phyloP scores from a whole-genome alignment of 2,329 filamentous ascomycete genomes.

The Harringtonia lauricola region DNA sequence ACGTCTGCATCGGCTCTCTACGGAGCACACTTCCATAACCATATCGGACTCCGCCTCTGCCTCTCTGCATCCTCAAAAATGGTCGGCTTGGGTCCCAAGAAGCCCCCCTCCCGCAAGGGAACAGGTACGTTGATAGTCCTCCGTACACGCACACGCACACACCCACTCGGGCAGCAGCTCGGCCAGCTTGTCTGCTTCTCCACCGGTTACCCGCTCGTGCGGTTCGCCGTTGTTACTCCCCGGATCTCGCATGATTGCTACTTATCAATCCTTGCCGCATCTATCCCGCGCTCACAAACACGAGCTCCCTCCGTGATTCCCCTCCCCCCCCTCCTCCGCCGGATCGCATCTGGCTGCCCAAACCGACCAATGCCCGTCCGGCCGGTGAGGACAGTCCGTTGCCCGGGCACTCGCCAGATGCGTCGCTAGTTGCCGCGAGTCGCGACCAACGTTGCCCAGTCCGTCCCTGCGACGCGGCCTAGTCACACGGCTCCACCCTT shows the following conservation, averaged over 20 bases:
- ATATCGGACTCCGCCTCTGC: too few species aligned
- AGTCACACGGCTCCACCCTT: neutral
- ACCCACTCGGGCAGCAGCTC: too few species aligned
- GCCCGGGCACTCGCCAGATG: neutral
- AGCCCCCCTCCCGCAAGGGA: constrained; percentile 47
- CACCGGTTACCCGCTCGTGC: too few species aligned
- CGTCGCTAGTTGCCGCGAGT: neutral
- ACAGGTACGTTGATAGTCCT: constrained; percentile 19
- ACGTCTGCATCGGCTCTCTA: too few species aligned
- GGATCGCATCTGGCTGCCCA: neutral
- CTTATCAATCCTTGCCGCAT: too few species aligned
- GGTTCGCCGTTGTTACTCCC: too few species aligned
- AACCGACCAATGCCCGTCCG: neutral
- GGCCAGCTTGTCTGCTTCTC: too few species aligned
- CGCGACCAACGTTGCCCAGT: neutral
- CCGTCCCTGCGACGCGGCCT: too few species aligned
- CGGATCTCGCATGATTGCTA: too few species aligned
- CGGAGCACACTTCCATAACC: too few species aligned
- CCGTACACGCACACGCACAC: too few species aligned
- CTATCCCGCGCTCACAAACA: too few species aligned
- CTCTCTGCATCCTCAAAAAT: constrained; percentile 25
- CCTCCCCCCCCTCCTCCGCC: neutral
- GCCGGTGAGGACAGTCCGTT: neutral
- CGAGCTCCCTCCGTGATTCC: neutral
- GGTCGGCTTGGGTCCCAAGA: constrained; percentile 54